phyloP scores from a whole-genome alignment of 2,329 filamentous ascomycete species.

The Macrophomina tecta region DNA sequence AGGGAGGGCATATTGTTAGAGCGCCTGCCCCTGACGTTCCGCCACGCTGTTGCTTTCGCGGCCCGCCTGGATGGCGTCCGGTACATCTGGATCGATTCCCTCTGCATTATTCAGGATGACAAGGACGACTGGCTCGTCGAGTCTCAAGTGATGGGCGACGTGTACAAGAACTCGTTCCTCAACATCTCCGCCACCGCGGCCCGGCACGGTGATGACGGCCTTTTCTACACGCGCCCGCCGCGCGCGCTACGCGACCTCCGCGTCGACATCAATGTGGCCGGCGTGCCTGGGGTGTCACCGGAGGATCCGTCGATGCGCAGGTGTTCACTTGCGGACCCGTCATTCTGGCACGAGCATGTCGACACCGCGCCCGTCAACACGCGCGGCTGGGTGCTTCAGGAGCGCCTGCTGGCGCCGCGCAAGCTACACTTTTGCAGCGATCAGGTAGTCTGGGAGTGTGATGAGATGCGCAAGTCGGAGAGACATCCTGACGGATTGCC shows the following conservation, averaged over 20 bases:
- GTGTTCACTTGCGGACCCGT: slow-evolving; percentile 30
- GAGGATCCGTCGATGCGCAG: not conserved
- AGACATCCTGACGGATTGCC: slow-evolving; percentile 27
- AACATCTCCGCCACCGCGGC: not conserved
- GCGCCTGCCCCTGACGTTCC: slow-evolving; percentile 30
- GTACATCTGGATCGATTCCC: slow-evolving; percentile 31
- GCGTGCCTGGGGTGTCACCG: not conserved
- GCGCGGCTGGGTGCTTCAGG: slow-evolving; percentile 36
- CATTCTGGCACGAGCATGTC: slow-evolving; percentile 31
- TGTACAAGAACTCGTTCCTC: slow-evolving; percentile 4
- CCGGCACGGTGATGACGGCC: not conserved
- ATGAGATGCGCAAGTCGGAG: slow-evolving; percentile 28
- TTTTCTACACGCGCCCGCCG: not conserved
- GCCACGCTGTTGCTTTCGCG: slow-evolving; percentile 29
- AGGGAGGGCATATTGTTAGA: slow-evolving; percentile 9
- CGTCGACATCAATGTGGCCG: not conserved
- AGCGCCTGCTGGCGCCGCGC: slow-evolving; percentile 34
- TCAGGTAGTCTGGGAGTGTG: slow-evolving; percentile 36
- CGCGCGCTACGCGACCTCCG: not conserved
- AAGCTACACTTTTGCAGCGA: slow-evolving; percentile 35
- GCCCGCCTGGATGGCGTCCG: slow-evolving; percentile 26
- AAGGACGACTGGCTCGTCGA: slow-evolving; percentile 2
- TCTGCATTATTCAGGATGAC: slow-evolving; percentile 26
- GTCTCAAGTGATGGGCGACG: slow-evolving; percentile 8
- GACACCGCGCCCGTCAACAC: slow-evolving; percentile 32